A percentile compares a stretch with the other conserved stretches of the same genome.
Evolutionary conservation across 345 rosid genomes (phyloP).

Genomic region (Eutrema heterophyllum): DNA sequence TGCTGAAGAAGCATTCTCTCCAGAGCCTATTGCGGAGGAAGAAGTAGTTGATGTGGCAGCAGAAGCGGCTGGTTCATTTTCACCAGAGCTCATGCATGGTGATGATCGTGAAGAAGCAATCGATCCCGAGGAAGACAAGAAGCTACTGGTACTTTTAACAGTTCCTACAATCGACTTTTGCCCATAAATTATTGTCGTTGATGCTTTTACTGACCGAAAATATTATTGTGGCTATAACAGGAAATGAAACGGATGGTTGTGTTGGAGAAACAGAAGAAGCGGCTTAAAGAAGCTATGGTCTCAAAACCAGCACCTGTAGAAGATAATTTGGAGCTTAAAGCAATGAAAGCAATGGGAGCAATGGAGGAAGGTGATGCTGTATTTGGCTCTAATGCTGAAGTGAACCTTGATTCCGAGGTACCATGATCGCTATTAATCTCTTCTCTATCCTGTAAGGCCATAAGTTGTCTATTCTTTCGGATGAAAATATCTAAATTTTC

Average conservation of each 20-base stretch:
- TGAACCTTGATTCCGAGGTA: slow-evolving; percentile 87
- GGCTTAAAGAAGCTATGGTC: slow-evolving; percentile 63
- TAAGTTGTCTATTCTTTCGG: not conserved
- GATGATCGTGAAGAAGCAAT: slow-evolving; percentile 83
- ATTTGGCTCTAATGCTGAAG: slow-evolving; percentile 91
- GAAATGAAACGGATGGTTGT: slow-evolving; percentile 65
- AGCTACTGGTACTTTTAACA: slow-evolving; percentile 48
- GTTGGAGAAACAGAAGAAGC: slow-evolving; percentile 67
- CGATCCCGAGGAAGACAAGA: slow-evolving; percentile 94
- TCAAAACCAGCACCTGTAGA: slow-evolving; percentile 65
- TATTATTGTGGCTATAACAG: slow-evolving; percentile 35
- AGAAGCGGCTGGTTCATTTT: slow-evolving; percentile 79
- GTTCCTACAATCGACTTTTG: not conserved
- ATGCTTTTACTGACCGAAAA: slow-evolving; percentile 4
- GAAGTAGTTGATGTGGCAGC: slow-evolving; percentile 52
- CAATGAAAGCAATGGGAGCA: slow-evolving; percentile 88
- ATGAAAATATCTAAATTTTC: not conserved
- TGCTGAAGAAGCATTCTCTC: slow-evolving; percentile 49
- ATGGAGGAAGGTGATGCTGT: slow-evolving; percentile 97
- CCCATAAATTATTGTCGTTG: not conserved
- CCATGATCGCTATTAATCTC: not conserved
- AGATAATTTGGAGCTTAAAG: slow-evolving; percentile 84
- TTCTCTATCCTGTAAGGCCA: not conserved
- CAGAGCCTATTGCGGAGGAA: slow-evolving; percentile 54
- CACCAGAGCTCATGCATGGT: slow-evolving; percentile 81